Evolutionary conservation across 163 green algal species (phyloP), one percentile per base, ranked within the genome.

Genomic region (Chlorella variabilis): DNA sequence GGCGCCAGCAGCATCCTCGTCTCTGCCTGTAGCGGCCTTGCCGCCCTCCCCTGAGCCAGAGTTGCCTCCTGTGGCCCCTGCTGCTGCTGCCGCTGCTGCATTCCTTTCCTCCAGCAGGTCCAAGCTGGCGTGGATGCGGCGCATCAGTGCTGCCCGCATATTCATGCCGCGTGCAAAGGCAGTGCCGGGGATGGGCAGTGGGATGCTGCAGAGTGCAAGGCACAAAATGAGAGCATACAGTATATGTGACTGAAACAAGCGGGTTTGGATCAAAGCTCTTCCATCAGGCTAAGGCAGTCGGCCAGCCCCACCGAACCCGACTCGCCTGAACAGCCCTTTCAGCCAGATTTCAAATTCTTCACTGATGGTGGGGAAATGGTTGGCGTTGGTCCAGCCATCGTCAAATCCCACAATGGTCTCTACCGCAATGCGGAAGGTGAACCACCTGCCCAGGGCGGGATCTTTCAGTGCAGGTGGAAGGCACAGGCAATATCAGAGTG

Each of bases 311-410:
- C n/a, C n/a, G n/a, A n/a, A 15, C 54, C 54, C n/a, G n/a, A n/a
- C 71, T 33, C 51, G 67, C 71, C 71, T 78, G 56, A 86, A 86
- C 41, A 86, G 58, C 42, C 75, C 82, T 7, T 62, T 38, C 58
- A 86, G 76, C 82, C 82, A 86, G 29, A 36, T 38, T 4, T 8
- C 9, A 29, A 86, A 82, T 0, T 54, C 25, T 21, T 59, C 42
- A 38, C 42, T 45, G 21, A 67, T 21, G 27, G 27, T 36, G 0
- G 38, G 34, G 41, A 77, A 83, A 18, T 29, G 54, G 0, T 84
- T 11, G 41, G 41, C 33, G 25, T 4, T 18, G 1, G 31, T 76
- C 75, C 59, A 73, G 25, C 15, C 23, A 1, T 51, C n/a, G 6
- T 56, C 42, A 7, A 80, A 59, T 5, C 82, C 82, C 6, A 77